Base-by-base conservation (phyloP, 2,329 filamentous ascomycete species). In the Fusarium coffeatum region DNA sequence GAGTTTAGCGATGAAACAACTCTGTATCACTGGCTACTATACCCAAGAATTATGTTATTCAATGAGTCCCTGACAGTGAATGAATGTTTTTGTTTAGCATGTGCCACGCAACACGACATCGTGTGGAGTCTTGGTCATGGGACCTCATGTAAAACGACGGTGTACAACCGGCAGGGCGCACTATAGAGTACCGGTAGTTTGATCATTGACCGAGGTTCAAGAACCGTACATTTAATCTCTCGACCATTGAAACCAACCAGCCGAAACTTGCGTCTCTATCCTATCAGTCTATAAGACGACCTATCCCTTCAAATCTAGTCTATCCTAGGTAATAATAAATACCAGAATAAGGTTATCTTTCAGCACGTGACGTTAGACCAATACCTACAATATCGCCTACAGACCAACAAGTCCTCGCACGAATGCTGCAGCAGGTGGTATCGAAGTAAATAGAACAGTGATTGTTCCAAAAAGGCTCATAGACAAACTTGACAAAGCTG, bases 381-480 rank as follows among this genome's bases (percentile, higher is more conserved):
- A 18, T 22, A 25, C 7, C 45, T 41, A 54, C 42, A 23, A 27
- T 30, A 50, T 64, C 55, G 81, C 43, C 67, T 55, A 82, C 10
- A 85, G 68, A 9, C 81, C 82, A 23, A 87, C 86, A 23, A 87
- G 75, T 3, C 82, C 81, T 55, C 81, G 78, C 20, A 89, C 79
- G 4, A 84, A 78, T 13, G 77, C 79, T 0, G 83, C 84, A 30
- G 88, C 81, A 1, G 83, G 81, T 13, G 87, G 86, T 40, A 89
- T 83, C 2, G 86, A 87, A 3, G 87, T 89, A 69, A 89, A 83
- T 7, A 87, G 77, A 18, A 89, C 83, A 0, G 86, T 89, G 13
- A 89, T 84, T 4, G 87, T 86, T 11, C 87, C 87, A 71, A 90
- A 89, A 11, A 89, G 69, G 53, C 84, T 86, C 88, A 90, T 89